phyloP scores from a whole-genome alignment of 2,329 filamentous ascomycete species.

The Thelonectria olida region DNA sequence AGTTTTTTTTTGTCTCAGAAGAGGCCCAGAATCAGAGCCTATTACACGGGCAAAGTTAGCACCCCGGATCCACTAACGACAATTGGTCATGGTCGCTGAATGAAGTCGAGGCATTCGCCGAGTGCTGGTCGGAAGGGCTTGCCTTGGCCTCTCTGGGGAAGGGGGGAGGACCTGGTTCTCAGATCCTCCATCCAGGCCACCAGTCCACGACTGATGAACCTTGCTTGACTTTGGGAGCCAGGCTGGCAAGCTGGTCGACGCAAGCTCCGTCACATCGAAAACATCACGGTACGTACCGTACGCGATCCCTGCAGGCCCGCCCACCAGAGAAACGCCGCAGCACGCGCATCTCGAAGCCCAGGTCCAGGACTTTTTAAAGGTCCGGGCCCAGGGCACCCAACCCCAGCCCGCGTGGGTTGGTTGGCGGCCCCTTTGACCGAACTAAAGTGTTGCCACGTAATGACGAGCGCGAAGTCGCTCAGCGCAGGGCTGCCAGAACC shows the following conservation, averaged over 20 bases:
- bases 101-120: slow-evolving; percentile 6
- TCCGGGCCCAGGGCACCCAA: slow-evolving; percentile 30
- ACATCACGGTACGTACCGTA: slow-evolving; percentile 9
- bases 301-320: slow-evolving; percentile 7
- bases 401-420: slow-evolving; percentile 31
- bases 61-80: slow-evolving; percentile 5
- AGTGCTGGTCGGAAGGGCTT: background rate
- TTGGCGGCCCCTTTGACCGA: slow-evolving; percentile 41
- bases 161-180: slow-evolving; percentile 1
- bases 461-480: slow-evolving; percentile 26
- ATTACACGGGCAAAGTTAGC: background rate
- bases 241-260: no score
- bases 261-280: slow-evolving; percentile 16
- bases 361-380: slow-evolving; percentile 25
- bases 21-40: background rate
- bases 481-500: slow-evolving; percentile 20
- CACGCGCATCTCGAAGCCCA: slow-evolving; percentile 24
- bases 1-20: slow-evolving; percentile 10
- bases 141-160: slow-evolving; percentile 7
- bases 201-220: background rate
- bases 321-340: slow-evolving; percentile 6
- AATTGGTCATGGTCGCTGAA: slow-evolving; percentile 11
- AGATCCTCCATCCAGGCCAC: slow-evolving; percentile 15
- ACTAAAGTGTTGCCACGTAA: slow-evolving; percentile 42
- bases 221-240: background rate